These are phyloP conservation scores for Coniophora puteana DNA, from an alignment of 1,284 basidiomycete species.

Conservation along the genomic window DNA sequence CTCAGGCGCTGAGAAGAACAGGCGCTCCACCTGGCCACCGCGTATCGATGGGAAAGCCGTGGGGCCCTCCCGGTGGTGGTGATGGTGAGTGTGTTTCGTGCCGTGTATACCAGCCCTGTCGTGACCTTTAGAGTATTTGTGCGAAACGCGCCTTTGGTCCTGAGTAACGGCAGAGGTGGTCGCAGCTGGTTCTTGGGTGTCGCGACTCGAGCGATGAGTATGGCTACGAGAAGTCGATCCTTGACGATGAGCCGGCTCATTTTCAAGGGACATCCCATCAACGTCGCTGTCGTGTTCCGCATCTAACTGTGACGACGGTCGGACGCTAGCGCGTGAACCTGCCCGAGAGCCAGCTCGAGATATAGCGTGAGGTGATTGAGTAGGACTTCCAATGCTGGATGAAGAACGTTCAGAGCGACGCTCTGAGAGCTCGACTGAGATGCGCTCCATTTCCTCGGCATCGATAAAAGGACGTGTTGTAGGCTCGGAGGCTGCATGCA, in stretches of 20 bases:
- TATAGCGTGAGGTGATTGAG: conserved; percentile 19
- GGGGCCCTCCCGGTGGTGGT: too few species aligned
- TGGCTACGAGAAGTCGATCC: too few species aligned
- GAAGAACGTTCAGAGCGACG: conserved; percentile 30
- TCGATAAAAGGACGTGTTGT: conserved; percentile 23
- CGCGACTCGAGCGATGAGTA: too few species aligned
- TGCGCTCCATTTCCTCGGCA: conserved; percentile 27
- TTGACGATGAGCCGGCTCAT: too few species aligned
- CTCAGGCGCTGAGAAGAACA: conserved; percentile 77
- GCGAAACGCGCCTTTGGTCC: too few species aligned
- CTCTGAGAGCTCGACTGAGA: conserved; percentile 30
- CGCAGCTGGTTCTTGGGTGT: too few species aligned
- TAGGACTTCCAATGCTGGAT: conserved; percentile 11
- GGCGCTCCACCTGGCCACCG: conserved; percentile 66
- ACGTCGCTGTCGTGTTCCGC: too few species aligned
- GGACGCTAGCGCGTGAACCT: conserved; percentile 3
- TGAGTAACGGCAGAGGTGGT: too few species aligned
- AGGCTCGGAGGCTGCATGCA: conserved; percentile 9
- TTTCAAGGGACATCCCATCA: too few species aligned
- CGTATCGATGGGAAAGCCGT: conserved; percentile 80
- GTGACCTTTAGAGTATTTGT: too few species aligned
- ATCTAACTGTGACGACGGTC: not conserved
- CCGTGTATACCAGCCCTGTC: conserved; percentile 1
- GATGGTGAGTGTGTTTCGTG: not conserved
- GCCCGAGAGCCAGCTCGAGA: conserved; percentile 10